These are phyloP conservation scores for Aspergillus funiculosus DNA, from an alignment of 495 filamentous ascomycete species.

Conservation along the genomic window DNA sequence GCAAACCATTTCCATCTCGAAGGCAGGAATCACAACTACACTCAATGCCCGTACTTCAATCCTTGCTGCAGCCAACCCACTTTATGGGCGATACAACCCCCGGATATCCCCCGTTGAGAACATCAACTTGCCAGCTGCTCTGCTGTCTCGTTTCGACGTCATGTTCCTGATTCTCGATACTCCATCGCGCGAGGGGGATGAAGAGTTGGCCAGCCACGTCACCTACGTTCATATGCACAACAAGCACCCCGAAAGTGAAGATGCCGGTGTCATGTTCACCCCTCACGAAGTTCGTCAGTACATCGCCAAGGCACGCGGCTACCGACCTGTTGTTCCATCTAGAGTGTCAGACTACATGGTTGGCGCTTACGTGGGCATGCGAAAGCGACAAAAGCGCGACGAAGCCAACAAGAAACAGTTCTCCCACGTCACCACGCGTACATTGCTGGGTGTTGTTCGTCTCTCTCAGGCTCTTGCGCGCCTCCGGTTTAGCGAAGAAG, in stretches of 20 bases:
- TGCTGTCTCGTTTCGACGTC: conserved; percentile 94
- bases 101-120: conserved; percentile 95
- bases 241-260: conserved; percentile 74
- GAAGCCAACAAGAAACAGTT: conserved; percentile 86
- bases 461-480: conserved; percentile 93
- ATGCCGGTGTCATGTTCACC: conserved; percentile 66
- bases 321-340: conserved; percentile 76
- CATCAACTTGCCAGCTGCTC: conserved; percentile 93
- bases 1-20: conserved; percentile 97
- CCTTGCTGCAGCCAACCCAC: conserved; percentile 93
- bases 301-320: conserved; percentile 85
- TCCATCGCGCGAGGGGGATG: conserved; percentile 78
- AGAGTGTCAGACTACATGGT: conserved; percentile 90
- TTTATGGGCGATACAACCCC: conserved; percentile 97
- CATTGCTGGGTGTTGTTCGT: conserved; percentile 85
- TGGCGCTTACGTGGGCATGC: conserved; percentile 88
- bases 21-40: conserved; percentile 93
- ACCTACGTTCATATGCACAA: conserved; percentile 97
- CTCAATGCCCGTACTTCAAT: conserved; percentile 96
- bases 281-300: conserved; percentile 93
- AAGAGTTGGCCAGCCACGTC: conserved; percentile 91
- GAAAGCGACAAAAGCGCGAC: conserved; percentile 79
- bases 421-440: conserved; percentile 87
- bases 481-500: conserved; percentile 74
- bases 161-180: conserved; percentile 95